Evolutionary conservation across 495 filamentous ascomycete genomes (phyloP), one percentile per base, ranked within the genome.

Genomic region (Neurospora cerealis): DNA sequence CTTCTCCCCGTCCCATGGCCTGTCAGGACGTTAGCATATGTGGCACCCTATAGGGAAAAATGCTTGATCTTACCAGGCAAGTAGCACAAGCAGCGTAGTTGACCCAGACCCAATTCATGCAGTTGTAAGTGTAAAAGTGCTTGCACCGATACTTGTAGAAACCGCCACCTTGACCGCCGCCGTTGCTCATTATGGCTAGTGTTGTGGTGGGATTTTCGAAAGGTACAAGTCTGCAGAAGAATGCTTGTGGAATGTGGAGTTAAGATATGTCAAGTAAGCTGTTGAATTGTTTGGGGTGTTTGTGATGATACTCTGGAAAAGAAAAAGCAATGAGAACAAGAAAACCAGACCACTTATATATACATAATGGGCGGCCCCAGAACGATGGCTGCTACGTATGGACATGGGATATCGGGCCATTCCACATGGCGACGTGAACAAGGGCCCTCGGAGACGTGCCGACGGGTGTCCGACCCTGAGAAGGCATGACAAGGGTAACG

Each of bases 121-220:
- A 90, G 78, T 89, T 84, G 77, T 88, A 81, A 13, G 84, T 86
- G 72, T 84, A 84, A 73, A 86, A 90, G 80, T 89, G 83, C 78
- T 89, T 90, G 86, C 88, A 90, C 34, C 86, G 83, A 78, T 87
- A 90, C 81, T 86, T 88, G 78, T 88, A 89, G 75, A 84, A 89
- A 72, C 88, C 86, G 75, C 86, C 84, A 54, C 87, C 85, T 66
- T 66, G 54, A 19, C 54, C 54, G 54, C 54, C 54, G 54, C 54
- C 54, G 54, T 6, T 24, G 48, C 54, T 66, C 54, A 66, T 66
- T 19, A 19, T 66, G 54, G 54, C 24, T 66, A 66, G 15, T 66
- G 28, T 32, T 15, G 48, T 60, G 11, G 2, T 62, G 32, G 13
- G 54, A 62, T 34, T 17, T 2, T 4, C 9, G 7, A 8, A 66